Percentiles rank a stretch among this genome's conserved stretches.
These are phyloP conservation scores for Penicillium sp. DNA, from an alignment of 2,329 filamentous ascomycete species.

Conservation along the genomic window DNA sequence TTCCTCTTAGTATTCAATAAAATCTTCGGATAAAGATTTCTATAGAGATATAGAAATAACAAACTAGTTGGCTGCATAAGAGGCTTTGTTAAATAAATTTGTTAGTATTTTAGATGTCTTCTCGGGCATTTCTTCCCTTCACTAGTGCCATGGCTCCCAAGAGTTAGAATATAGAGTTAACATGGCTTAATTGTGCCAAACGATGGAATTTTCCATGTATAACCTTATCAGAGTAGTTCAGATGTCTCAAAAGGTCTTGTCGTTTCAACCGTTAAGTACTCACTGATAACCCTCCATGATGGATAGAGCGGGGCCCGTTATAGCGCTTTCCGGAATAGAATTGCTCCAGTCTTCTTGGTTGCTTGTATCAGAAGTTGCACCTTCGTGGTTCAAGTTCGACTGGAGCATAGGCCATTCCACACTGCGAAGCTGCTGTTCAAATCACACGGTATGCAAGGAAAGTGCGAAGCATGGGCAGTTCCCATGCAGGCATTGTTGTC, in stretches of 20 bases:
- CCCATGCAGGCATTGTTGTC: neutral
- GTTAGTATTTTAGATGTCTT: no score
- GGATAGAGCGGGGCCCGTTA: neutral
- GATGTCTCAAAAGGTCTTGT: neutral
- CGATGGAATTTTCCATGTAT: no score
- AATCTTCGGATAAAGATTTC: neutral
- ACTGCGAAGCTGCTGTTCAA: no score
- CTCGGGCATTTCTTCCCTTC: no score
- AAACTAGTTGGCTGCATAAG: no score
- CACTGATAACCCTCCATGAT: neutral
- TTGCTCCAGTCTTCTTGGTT: neutral
- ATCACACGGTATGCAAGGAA: no score
- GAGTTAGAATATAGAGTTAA: no score
- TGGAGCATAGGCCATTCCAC: neutral
- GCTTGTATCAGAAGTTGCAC: neutral
- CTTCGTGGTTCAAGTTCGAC: neutral
- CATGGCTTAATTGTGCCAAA: no score
- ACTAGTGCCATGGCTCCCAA: no score
- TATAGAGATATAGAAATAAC: no score
- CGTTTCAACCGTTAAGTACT: no score
- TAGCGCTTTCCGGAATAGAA: neutral
- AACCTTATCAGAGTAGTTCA: neutral
- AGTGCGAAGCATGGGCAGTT: neutral
- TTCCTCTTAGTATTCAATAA: neutral
- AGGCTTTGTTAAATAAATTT: no score